Percentiles rank a stretch among this genome's conserved stretches.
These are phyloP conservation scores for Sclerotinia trifoliorum DNA, from an alignment of 2,329 filamentous ascomycete species.

Conservation along the genomic window DNA sequence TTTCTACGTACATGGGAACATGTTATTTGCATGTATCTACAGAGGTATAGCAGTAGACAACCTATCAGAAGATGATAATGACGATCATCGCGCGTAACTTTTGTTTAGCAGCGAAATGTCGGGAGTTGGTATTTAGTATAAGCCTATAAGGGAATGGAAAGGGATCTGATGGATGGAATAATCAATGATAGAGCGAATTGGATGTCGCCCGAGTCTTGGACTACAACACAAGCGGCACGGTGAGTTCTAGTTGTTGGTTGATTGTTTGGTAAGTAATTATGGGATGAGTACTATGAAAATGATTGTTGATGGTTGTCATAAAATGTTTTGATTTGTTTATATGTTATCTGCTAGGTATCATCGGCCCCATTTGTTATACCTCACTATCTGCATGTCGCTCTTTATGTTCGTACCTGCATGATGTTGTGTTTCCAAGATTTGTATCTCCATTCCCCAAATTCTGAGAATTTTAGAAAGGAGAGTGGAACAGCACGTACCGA, in stretches of 20 bases:
- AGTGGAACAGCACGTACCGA: constrained; percentile 12
- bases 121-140: background rate
- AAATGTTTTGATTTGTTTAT: constrained; percentile 12
- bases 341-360: background rate
- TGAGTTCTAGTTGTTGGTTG: background rate
- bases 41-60: background rate
- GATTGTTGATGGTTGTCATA: background rate
- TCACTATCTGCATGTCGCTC: constrained; percentile 12
- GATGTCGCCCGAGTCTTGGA: constrained; percentile 1
- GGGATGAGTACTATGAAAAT: background rate
- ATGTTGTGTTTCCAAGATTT: constrained; percentile 20
- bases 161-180: constrained; percentile 14
- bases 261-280: background rate
- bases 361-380: constrained; percentile 2
- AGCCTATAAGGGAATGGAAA: background rate
- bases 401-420: constrained; percentile 19
- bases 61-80: constrained; percentile 4
- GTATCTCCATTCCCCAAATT: constrained; percentile 16
- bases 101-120: background rate
- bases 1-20: background rate
- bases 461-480: constrained; percentile 9
- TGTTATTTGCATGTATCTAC: background rate
- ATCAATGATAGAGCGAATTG: background rate
- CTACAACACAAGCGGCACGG: constrained; percentile 8
- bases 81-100: background rate